phyloP scores from a whole-genome alignment of 495 filamentous ascomycete genomes.

The Cercophora sp. region DNA sequence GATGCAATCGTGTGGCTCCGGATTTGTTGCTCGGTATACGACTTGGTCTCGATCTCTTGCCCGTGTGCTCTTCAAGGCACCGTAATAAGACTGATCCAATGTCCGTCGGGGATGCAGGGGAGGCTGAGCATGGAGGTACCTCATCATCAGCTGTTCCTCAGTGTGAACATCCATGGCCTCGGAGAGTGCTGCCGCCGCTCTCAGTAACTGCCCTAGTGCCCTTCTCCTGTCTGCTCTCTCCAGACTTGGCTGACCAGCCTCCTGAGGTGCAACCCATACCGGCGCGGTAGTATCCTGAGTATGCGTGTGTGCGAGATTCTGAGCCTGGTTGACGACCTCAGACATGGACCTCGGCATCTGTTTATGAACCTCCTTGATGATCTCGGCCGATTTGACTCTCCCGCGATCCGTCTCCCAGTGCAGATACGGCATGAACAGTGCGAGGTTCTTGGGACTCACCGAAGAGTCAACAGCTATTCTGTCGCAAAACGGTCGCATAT shows the following conservation, averaged over 20 bases:
- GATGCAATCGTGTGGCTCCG: conserved; percentile 17
- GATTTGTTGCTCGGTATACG: conserved; percentile 48
- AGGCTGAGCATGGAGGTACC: conserved; percentile 51
- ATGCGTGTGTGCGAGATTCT: conserved; percentile 12
- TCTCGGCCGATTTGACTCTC: conserved; percentile 17
- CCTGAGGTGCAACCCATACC: background rate
- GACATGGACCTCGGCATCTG: conserved; percentile 13
- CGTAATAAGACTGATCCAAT: conserved; percentile 63
- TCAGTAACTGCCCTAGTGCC: conserved; percentile 19
- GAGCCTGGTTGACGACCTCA: conserved; percentile 17
- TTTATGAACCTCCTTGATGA: conserved; percentile 20
- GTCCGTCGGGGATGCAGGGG: conserved; percentile 62
- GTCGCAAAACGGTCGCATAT: conserved; percentile 30
- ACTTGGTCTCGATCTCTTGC: conserved; percentile 62
- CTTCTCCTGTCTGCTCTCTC: background rate
- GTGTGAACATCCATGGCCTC: conserved; percentile 25
- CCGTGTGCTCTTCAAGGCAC: conserved; percentile 55
- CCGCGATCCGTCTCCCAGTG: conserved; percentile 33
- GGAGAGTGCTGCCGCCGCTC: conserved; percentile 19
- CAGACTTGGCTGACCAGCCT: background rate
- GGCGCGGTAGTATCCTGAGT: conserved; percentile 12
- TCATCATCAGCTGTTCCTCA: conserved; percentile 58
- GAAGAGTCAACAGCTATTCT: conserved; percentile 11
- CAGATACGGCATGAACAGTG: conserved; percentile 32
- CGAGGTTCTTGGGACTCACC: conserved; percentile 16